phyloP scores from a whole-genome alignment of 306 rosid genomes.

The Medicago lupulina region DNA sequence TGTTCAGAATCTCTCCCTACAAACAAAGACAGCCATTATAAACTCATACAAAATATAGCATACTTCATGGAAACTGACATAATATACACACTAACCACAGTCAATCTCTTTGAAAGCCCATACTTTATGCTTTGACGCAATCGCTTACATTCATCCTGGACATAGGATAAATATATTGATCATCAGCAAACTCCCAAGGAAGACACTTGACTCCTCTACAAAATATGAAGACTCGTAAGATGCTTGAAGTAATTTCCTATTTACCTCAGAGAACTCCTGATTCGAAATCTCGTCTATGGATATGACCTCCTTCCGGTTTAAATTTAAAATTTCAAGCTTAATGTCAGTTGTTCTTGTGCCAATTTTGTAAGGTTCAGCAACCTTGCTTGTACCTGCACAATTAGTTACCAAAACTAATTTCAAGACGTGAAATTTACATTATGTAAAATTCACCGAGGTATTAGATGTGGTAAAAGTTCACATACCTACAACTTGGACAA shows the following conservation, averaged over 20 bases:
- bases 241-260: constrained; percentile 27
- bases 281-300: constrained; percentile 78
- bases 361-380: constrained; percentile 68
- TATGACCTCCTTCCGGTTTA: constrained; percentile 80
- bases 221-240: constrained; percentile 23
- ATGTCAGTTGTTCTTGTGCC: constrained; percentile 69
- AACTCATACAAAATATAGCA: constrained; percentile 35
- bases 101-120: constrained; percentile 78
- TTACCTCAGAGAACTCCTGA: constrained; percentile 89
- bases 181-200: constrained; percentile 9
- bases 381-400: constrained; percentile 82
- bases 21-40: constrained; percentile 39
- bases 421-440: constrained; percentile 31
- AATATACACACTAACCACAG: constrained; percentile 72
- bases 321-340: constrained; percentile 83
- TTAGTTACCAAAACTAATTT: constrained; percentile 38
- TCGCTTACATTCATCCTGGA: constrained; percentile 88
- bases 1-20: constrained; percentile 82
- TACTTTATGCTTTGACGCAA: constrained; percentile 75
- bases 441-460: constrained; percentile 25
- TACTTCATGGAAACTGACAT: constrained; percentile 38
- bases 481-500: constrained; percentile 93
- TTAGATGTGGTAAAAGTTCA: constrained; percentile 26
- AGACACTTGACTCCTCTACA: constrained; percentile 29
- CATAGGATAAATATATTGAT: constrained; percentile 44